Base-by-base conservation (phyloP, 2,329 filamentous ascomycete species). In the Neophaeococcomyces mojaviensis region DNA sequence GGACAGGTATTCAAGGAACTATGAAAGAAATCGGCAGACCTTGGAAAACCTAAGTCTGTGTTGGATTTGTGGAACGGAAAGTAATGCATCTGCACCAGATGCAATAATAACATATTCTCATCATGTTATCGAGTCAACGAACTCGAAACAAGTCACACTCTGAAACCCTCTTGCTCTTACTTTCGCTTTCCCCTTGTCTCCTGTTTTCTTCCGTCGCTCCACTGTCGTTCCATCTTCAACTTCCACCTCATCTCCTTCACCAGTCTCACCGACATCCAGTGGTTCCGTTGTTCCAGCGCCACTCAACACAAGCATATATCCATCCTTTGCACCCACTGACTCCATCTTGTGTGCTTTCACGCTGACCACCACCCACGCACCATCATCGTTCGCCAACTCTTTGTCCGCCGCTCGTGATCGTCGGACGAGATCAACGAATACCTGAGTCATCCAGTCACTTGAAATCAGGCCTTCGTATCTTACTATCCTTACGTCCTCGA, bases 401-500 rank as follows among this genome's bases (percentile, higher is more conserved):
- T 61, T 41, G 30, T 48, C 57, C 9, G 67, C 65, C 4, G 68
- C 61, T 18, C 52, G 52, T 49, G 55, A 57, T n/a, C 49, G 49
- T 35, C 53, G 53, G 32, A 55, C 46, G 19, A 52, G 50, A 19
- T 50, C 41, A 33, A 55, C 49, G 20, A 47, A 41, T 18, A 42
- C 39, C 33, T 50, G 39, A 6, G 47, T 40, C 9, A 44, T 32
- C 15, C 28, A 40, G 9, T 39, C 35, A n/a, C 10, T 3, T 4
- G 44, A 3, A 9, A 40, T 39, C 26, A 39, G 26, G 13, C 37
- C 37, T 26, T 34, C 20, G n/a, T 33, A 33, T 2, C 20, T 26
- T 4, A 31, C 9, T 10, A 30, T 39, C 15, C 18, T 32, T 19
- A 39, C 3, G 7, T 39, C 16, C 12, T 32, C 44, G 36, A 9